Percentiles rank a stretch among this genome's conserved stretches.
These are phyloP conservation scores for Alternaria sp. DNA, from an alignment of 2,329 filamentous ascomycete genomes.

Conservation along the genomic window DNA sequence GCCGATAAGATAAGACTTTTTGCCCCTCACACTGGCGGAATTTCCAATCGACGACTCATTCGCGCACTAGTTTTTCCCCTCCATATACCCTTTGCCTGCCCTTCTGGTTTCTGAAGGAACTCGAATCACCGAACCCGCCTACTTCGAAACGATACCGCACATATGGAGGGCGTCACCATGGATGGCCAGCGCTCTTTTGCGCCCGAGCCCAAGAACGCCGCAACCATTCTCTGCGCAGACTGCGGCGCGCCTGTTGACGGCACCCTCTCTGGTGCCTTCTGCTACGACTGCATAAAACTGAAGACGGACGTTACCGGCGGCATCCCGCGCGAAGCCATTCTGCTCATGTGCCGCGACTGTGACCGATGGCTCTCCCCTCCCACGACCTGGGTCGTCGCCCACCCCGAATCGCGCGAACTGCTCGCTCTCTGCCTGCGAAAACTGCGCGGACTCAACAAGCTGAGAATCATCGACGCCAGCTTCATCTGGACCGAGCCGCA, in stretches of 20 bases:
- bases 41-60: constrained; percentile 3
- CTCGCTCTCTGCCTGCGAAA: constrained; percentile 91
- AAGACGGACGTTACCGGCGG: constrained; percentile 92
- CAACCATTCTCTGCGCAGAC: constrained; percentile 95
- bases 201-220: constrained; percentile 53
- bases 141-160: constrained; percentile 7
- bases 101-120: not conserved
- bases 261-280: constrained; percentile 83
- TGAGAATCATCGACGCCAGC: constrained; percentile 91
- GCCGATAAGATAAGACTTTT: constrained; percentile 31
- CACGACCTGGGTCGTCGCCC: constrained; percentile 82
- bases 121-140: not conserved
- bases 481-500: constrained; percentile 99
- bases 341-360: constrained; percentile 94
- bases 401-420: constrained; percentile 88
- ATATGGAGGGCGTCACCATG: constrained; percentile 49
- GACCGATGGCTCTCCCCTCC: constrained; percentile 91
- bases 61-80: constrained; percentile 2
- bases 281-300: constrained; percentile 94
- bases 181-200: constrained; percentile 52
- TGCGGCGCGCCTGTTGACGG: constrained; percentile 96
- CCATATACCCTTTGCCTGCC: not conserved
- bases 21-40: not conserved
- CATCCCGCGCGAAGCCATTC: constrained; percentile 86
- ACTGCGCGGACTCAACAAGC: constrained; percentile 83